A percentile compares a stretch with the other conserved stretches of the same genome.
Conservation (phyloP, 441 rosid species). For the Biscutella laevigata region DNA sequence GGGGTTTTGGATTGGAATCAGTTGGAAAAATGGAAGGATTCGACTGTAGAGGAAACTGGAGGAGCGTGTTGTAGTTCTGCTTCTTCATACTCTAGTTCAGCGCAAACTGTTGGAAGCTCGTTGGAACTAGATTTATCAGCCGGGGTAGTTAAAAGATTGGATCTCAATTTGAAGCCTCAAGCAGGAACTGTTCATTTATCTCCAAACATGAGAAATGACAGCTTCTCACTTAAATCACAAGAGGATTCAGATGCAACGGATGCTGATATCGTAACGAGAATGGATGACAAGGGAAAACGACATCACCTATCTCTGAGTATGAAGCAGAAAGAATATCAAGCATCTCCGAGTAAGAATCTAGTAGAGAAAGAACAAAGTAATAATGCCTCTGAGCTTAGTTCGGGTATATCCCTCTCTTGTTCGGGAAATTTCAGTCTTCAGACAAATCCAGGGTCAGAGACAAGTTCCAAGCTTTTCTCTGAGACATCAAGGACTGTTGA, state of each 20-base stretch:
- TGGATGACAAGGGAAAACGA: conserved; percentile 8
- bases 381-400: conserved; percentile 24
- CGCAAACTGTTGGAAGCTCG: conserved; percentile 26
- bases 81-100: no score
- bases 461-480: conserved; percentile 18
- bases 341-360: conserved; percentile 18
- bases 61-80: conserved; percentile 23
- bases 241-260: conserved; percentile 19
- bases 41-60: conserved; percentile 21
- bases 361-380: conserved; percentile 19
- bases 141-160: conserved; percentile 25
- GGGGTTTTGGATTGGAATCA: conserved; percentile 87
- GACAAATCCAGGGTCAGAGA: conserved; percentile 21
- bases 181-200: conserved; percentile 24
- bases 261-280: conserved; percentile 19
- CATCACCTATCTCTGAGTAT: conserved; percentile 24
- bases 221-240: conserved; percentile 19
- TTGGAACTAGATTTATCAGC: conserved; percentile 25
- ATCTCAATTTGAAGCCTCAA: conserved; percentile 20
- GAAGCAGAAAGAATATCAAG: conserved; percentile 24
- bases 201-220: conserved; percentile 21
- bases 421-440: conserved; percentile 27
- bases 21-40: conserved; percentile 44
- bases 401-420: no score
- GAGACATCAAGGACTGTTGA: conserved; percentile 17